phyloP scores from a whole-genome alignment of 139 green algal species.

The Asterochloris sp. region DNA sequence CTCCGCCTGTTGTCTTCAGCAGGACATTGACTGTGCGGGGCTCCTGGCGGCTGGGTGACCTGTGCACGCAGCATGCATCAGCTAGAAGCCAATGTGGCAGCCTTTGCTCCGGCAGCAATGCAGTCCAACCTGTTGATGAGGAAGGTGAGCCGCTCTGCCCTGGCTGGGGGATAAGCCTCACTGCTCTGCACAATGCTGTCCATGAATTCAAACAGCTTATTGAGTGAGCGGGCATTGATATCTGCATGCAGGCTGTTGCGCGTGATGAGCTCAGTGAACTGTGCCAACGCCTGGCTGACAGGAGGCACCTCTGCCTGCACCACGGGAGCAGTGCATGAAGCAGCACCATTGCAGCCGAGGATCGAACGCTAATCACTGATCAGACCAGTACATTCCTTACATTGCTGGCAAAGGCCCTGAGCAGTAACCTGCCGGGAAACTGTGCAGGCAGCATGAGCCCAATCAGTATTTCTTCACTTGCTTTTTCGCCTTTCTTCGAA shows the following conservation, averaged over 20 bases:
- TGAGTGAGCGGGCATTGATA: background rate
- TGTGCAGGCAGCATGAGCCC: background rate
- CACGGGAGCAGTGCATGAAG: background rate
- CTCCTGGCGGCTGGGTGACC: background rate
- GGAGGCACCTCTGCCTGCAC: background rate
- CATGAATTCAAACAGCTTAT: background rate
- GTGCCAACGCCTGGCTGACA: background rate
- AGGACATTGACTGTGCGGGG: conserved; percentile 1
- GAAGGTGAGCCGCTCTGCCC: conserved; percentile 4
- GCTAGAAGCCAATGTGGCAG: background rate
- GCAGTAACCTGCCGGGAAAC: too few species aligned
- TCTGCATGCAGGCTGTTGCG: background rate
- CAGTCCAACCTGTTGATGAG: background rate
- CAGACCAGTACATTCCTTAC: background rate
- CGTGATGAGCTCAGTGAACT: background rate
- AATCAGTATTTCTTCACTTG: background rate
- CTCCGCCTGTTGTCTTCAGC: conserved; percentile 6
- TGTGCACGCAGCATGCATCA: background rate
- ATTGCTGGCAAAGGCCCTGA: background rate
- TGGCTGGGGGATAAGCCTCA: conserved; percentile 5
- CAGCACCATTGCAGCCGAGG: background rate
- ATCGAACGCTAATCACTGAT: background rate
- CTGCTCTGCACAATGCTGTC: background rate
- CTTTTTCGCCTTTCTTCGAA: background rate
- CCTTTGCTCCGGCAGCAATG: background rate